These are phyloP conservation scores for Antrodiella citrinella DNA, from an alignment of 768 basidiomycete genomes.

Conservation along the genomic window DNA sequence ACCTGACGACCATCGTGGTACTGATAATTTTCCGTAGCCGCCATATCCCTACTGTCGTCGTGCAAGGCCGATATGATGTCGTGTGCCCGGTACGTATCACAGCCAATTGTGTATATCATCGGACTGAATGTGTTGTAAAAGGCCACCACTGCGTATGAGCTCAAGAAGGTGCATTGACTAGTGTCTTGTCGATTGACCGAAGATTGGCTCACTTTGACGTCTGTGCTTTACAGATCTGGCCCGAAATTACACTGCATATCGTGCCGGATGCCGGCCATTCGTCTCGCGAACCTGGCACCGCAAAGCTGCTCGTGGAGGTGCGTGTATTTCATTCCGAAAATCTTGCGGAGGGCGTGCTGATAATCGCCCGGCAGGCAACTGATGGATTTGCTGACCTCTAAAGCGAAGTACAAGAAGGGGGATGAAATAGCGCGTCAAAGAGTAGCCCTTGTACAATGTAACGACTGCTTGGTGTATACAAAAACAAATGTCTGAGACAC, in stretches of 20 bases:
- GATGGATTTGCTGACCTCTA: conserved; percentile 7
- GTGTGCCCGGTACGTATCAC: conserved; percentile 76
- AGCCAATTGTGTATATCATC: no score
- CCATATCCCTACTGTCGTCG: conserved; percentile 74
- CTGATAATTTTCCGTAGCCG: conserved; percentile 42
- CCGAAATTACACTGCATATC: conserved; percentile 66
- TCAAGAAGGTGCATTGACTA: conserved; percentile 81
- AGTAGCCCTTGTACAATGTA: not conserved
- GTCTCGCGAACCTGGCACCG: conserved; percentile 62
- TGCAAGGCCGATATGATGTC: conserved; percentile 86
- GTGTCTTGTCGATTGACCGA: not conserved
- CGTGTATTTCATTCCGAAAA: conserved; percentile 8
- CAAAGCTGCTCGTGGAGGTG: conserved; percentile 66
- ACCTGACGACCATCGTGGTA: not conserved
- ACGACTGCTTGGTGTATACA: not conserved
- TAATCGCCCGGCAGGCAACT: conserved; percentile 6
- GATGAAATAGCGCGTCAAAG: not conserved
- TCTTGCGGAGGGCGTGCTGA: not conserved
- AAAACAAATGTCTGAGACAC: not conserved
- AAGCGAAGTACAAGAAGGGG: not conserved
- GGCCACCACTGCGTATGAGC: conserved; percentile 72
- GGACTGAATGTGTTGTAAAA: no score
- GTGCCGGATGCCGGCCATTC: conserved; percentile 88
- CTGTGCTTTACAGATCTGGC: conserved; percentile 48
- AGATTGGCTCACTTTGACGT: not conserved